These are phyloP conservation scores for Colletotrichum simmondsii DNA, from an alignment of 2,329 filamentous ascomycete species.

Conservation along the genomic window DNA sequence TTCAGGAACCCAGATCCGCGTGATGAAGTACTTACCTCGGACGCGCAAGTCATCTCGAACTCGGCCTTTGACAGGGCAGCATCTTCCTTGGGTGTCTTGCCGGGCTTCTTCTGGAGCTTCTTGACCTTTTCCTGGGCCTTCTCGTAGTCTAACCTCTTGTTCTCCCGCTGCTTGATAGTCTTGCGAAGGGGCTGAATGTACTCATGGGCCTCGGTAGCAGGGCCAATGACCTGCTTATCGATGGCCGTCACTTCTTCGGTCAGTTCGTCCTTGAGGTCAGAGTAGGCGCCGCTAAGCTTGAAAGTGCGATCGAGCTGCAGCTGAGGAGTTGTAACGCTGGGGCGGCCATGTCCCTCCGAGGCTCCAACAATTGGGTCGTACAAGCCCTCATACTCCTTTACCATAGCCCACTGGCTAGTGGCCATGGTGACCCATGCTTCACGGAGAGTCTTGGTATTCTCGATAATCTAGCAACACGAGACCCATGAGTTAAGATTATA, in stretches of 20 bases:
- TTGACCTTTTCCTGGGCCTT: constrained; percentile 78
- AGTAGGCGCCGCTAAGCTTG: constrained; percentile 73
- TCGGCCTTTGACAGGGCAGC: constrained; percentile 77
- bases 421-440: constrained; percentile 82
- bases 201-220: constrained; percentile 76
- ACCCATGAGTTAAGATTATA: not conserved
- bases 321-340: constrained; percentile 70
- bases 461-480: constrained; percentile 69
- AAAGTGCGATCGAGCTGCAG: constrained; percentile 72
- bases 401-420: constrained; percentile 73
- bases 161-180: constrained; percentile 86
- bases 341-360: constrained; percentile 64
- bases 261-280: constrained; percentile 78
- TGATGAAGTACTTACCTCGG: constrained; percentile 61
- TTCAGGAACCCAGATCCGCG: too few relatives aligned
- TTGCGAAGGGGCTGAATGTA: constrained; percentile 79
- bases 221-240: constrained; percentile 75
- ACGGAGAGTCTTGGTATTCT: constrained; percentile 80
- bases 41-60: constrained; percentile 72
- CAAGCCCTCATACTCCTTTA: constrained; percentile 75
- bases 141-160: constrained; percentile 85
- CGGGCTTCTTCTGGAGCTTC: constrained; percentile 75
- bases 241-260: constrained; percentile 77
- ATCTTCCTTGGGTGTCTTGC: constrained; percentile 79
- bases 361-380: constrained; percentile 82